Evolutionary conservation across 768 basidiomycete genomes (phyloP).

Genomic region (Kwoniella mangroviensis): DNA sequence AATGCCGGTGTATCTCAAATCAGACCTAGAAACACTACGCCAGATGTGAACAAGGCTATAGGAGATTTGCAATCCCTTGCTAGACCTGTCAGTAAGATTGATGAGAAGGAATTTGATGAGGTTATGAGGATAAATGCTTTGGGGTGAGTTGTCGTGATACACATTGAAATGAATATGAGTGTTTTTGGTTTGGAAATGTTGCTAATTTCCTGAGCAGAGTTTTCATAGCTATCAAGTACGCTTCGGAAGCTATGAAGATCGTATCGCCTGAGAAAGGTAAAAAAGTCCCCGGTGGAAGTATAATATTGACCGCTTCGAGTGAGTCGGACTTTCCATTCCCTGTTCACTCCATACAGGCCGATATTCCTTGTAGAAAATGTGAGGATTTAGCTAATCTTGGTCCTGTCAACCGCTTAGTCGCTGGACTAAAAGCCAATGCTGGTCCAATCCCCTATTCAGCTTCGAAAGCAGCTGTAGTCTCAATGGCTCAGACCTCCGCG

Average conservation of each 20-base stretch:
- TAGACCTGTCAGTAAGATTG: slow-evolving; percentile 62
- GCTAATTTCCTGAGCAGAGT: slow-evolving; percentile 62
- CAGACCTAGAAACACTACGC: neutral
- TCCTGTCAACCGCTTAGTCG: slow-evolving; percentile 22
- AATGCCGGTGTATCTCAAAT: slow-evolving; percentile 66
- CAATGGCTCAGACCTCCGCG: slow-evolving; percentile 78
- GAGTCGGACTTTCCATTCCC: slow-evolving; percentile 58
- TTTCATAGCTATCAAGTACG: slow-evolving; percentile 87
- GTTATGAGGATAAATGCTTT: slow-evolving; percentile 75
- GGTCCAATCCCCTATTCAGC: slow-evolving; percentile 70
- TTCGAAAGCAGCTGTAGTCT: slow-evolving; percentile 91
- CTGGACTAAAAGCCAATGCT: slow-evolving; percentile 41
- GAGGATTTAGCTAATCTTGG: neutral
- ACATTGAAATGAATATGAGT: slow-evolving; percentile 58
- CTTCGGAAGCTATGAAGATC: slow-evolving; percentile 77
- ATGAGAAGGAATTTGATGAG: slow-evolving; percentile 72
- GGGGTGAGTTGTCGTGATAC: slow-evolving; percentile 60
- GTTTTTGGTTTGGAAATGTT: slow-evolving; percentile 63
- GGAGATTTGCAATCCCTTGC: neutral
- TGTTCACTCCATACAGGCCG: neutral
- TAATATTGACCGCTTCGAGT: slow-evolving; percentile 83
- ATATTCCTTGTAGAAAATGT: neutral
- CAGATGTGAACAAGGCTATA: slow-evolving; percentile 12
- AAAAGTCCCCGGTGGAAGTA: slow-evolving; percentile 72
- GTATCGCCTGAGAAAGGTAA: slow-evolving; percentile 73